These are phyloP conservation scores for Kazachstania sp. DNA, from an alignment of 1,139 yeast genomes.

Conservation along the genomic window DNA sequence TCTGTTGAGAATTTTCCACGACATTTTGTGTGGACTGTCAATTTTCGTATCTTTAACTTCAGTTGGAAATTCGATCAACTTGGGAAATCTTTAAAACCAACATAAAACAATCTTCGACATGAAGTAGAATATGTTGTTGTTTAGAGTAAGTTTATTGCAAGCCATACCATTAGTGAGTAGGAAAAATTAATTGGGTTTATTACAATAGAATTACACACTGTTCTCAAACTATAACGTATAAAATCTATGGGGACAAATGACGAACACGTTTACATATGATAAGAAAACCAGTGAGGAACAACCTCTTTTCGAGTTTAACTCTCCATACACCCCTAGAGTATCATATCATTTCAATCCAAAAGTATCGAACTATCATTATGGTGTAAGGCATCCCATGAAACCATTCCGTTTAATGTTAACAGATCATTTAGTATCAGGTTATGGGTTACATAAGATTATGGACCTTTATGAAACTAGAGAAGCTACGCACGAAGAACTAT, in stretches of 20 bases:
- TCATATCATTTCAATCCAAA: constrained; percentile 86
- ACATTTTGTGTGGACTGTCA: too few species aligned
- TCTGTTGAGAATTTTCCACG: too few species aligned
- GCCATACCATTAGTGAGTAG: too few species aligned
- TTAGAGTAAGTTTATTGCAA: too few species aligned
- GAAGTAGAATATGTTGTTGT: too few species aligned
- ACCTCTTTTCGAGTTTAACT: constrained; percentile 40
- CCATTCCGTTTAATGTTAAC: constrained; percentile 94
- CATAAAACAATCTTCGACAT: too few species aligned
- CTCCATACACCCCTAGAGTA: constrained; percentile 46
- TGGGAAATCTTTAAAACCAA: too few species aligned
- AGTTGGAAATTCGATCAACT: too few species aligned
- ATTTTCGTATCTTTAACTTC: too few species aligned
- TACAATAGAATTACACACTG: too few species aligned
- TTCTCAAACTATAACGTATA: not conserved
- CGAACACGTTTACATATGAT: constrained; percentile 39
- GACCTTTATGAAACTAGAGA: constrained; percentile 75
- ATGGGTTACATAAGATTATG: constrained; percentile 82
- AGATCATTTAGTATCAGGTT: constrained; percentile 79
- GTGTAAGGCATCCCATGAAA: constrained; percentile 94
- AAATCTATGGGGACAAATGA: not conserved
- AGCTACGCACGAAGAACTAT: constrained; percentile 73
- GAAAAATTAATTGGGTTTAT: too few species aligned
- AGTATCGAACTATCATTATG: constrained; percentile 77
- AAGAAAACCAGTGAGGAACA: constrained; percentile 46